These are phyloP conservation scores for Colletotrichum sp. DNA, from an alignment of 2,329 filamentous ascomycete genomes.

Conservation along the genomic window DNA sequence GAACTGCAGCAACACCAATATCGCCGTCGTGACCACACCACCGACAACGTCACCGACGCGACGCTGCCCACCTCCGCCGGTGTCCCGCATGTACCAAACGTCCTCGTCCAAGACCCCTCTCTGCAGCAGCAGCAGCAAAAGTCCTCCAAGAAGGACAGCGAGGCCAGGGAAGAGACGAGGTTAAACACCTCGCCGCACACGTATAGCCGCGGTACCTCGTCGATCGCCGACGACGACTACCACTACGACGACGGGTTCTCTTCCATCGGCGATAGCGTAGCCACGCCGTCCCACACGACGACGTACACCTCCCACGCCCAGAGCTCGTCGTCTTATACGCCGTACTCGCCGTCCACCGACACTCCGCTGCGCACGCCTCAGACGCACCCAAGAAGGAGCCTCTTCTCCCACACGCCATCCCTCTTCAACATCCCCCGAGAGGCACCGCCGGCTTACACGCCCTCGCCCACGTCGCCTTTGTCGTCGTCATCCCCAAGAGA, in stretches of 20 bases:
- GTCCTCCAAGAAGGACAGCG: constrained; percentile 41
- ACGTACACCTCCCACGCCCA: constrained; percentile 1
- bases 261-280: constrained; percentile 6
- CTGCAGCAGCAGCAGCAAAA: constrained; percentile 33
- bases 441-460: constrained; percentile 57
- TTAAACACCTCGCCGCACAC: constrained; percentile 27
- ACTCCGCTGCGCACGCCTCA: constrained; percentile 15
- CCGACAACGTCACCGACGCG: constrained; percentile 24
- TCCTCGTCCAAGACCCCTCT: constrained; percentile 54
- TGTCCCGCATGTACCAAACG: constrained; percentile 50
- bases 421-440: constrained; percentile 31
- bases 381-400: constrained; percentile 15
- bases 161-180: constrained; percentile 45
- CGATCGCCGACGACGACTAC: background rate
- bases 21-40: background rate
- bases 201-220: background rate
- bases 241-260: constrained; percentile 9
- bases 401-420: background rate
- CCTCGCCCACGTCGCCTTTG: constrained; percentile 32
- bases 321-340: constrained; percentile 20
- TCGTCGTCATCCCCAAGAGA: constrained; percentile 35
- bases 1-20: background rate
- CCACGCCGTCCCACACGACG: constrained; percentile 13
- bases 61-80: constrained; percentile 30
- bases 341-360: constrained; percentile 6